phyloP scores from a whole-genome alignment of 2,329 filamentous ascomycete genomes.

The Fusarium avenaceum region DNA sequence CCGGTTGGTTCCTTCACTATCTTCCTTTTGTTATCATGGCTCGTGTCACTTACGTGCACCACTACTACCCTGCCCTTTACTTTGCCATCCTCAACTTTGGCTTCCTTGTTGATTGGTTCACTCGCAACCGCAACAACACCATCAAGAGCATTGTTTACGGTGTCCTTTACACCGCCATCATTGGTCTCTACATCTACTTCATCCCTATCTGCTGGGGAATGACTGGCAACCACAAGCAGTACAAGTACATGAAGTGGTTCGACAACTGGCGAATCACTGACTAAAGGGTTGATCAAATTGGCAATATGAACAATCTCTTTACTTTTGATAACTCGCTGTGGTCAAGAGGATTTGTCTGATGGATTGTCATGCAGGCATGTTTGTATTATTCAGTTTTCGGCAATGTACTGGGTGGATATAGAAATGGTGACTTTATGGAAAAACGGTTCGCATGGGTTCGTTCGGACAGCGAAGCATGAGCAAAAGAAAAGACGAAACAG shows the following conservation, averaged over 20 bases:
- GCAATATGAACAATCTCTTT: constrained; percentile 22
- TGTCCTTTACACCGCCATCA: constrained; percentile 77
- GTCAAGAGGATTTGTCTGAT: constrained; percentile 35
- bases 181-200: constrained; percentile 90
- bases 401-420: constrained; percentile 39
- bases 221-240: constrained; percentile 85
- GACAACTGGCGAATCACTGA: constrained; percentile 87
- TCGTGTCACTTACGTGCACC: constrained; percentile 98
- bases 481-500: constrained; percentile 43
- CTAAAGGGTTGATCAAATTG: constrained; percentile 41
- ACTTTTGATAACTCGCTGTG: constrained; percentile 28
- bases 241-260: constrained; percentile 95
- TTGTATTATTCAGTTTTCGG: constrained; percentile 36
- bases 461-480: constrained; percentile 41
- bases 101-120: constrained; percentile 88
- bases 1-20: constrained; percentile 97
- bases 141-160: constrained; percentile 79
- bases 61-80: constrained; percentile 98
- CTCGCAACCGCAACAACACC: constrained; percentile 73
- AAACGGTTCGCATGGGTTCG: constrained; percentile 36
- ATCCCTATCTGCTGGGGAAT: constrained; percentile 97
- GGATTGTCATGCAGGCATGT: constrained; percentile 21
- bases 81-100: constrained; percentile 93
- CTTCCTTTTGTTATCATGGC: constrained; percentile 97
- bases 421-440: constrained; percentile 42